Percentiles rank a stretch among this genome's conserved stretches.
Evolutionary conservation across 75 land plant genomes (phyloP).

Genomic region (Adiantum capillusveneris): DNA sequence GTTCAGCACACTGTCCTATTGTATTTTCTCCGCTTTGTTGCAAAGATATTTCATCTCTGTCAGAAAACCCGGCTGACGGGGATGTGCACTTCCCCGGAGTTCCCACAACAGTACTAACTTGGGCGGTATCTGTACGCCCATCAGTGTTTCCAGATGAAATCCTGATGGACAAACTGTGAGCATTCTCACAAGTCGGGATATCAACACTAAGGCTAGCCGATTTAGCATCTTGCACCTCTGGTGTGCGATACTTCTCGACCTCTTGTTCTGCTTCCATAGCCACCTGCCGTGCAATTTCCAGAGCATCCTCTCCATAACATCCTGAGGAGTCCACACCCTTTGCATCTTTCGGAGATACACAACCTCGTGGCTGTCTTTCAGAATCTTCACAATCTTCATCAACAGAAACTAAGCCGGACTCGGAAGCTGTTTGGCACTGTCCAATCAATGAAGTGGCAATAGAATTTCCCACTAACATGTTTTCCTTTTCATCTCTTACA

Average conservation of each 20-base stretch:
- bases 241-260: conserved; percentile 6
- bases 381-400: too few species aligned
- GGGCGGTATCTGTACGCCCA: background rate
- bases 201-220: background rate
- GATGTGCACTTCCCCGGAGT: background rate
- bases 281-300: conserved; percentile 38
- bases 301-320: conserved; percentile 29
- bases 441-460: too few species aligned
- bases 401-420: too few species aligned
- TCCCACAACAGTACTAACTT: too few species aligned
- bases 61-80: too few species aligned
- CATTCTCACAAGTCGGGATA: too few species aligned
- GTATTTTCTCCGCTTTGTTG: too few species aligned
- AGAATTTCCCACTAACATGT: too few species aligned
- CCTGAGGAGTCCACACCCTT: background rate
- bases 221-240: conserved; percentile 6
- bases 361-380: too few species aligned
- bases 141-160: background rate
- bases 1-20: background rate
- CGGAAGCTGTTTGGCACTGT: too few species aligned
- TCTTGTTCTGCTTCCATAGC: conserved; percentile 38
- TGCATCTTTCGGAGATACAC: background rate
- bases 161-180: background rate
- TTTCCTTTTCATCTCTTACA: background rate
- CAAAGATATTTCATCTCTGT: too few species aligned